Evolutionary conservation across 148 eudicot species (phyloP).

Genomic region (Selenicereus undatus): DNA sequence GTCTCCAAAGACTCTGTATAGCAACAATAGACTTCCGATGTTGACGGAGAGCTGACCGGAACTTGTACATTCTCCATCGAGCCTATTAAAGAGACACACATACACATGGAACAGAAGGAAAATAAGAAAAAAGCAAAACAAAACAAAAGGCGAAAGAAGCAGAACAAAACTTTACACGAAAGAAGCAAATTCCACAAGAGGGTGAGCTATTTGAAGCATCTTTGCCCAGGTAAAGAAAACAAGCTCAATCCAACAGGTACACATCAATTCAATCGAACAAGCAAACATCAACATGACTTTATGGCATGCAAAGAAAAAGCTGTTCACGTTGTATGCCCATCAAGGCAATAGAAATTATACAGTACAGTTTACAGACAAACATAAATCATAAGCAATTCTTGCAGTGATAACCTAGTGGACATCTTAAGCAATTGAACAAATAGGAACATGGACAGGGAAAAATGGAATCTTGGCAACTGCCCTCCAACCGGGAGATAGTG

Average conservation of each 20-base stretch:
- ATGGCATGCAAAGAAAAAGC: background rate
- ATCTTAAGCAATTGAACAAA: background rate
- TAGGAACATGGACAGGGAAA: background rate
- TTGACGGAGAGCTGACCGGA: conserved; percentile 54
- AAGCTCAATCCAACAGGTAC: background rate
- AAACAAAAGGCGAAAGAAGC: background rate
- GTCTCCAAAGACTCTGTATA: conserved; percentile 87
- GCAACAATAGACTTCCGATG: conserved; percentile 67
- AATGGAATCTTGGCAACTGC: background rate
- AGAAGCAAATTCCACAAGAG: background rate
- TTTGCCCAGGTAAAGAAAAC: background rate
- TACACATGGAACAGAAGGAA: background rate
- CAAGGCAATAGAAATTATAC: background rate
- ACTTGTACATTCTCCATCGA: conserved; percentile 72
- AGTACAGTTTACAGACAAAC: background rate
- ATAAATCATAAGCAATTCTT: background rate
- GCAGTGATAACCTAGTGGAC: background rate
- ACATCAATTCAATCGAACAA: background rate
- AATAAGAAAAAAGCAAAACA: background rate
- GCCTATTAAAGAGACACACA: conserved; percentile 40
- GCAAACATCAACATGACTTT: background rate
- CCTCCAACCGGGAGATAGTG: background rate
- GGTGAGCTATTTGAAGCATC: background rate
- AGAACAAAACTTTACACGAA: background rate
- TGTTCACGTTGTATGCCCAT: background rate